Base-by-base conservation (phyloP, 306 rosid species). In the Malus fusca region DNA sequence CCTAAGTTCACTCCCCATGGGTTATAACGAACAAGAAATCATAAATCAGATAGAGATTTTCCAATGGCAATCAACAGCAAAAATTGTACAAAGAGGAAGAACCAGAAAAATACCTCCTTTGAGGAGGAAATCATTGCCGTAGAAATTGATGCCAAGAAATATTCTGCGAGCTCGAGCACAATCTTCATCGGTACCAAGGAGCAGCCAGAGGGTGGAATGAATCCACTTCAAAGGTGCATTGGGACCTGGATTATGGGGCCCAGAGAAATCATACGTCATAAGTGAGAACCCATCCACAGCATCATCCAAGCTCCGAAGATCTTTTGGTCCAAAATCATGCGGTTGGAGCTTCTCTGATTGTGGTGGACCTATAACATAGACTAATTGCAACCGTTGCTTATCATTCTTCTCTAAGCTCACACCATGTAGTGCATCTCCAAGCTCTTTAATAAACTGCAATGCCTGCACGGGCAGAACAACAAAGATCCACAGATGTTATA, bases 161-260 rank as follows among this genome's bases (percentile, higher is more conserved):
- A 92, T 90, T 86, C 90, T 92, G 82, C 71, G 80, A 76, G 87
- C 76, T 0, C 86, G 85, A 77, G 78, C 85, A 71, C 74, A 77
- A 56, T 80, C 84, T 83, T 80, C 77, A 63, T 85, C 65, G 64
- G 77, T 67, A 60, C 88, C 88, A 74, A 89, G 89, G 69, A 95
- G 89, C 59, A 90, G 74, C 85, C 72, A 87, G 14, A 92, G 69
- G 21, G 86, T 81, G 43, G 87, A 83, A 69, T 78, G 88, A 78
- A 95, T 90, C 99, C 99, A 95, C 86, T 90, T 85, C 78, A 95
- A 76, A 75, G 99, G 99, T 64, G 99, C 99, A 87, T 92, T 95
- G 55, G 99, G 97, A 75, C 97, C 99, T 33, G 99, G 99, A 75
- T 81, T 90, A 25, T 83, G 93, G 77, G 93, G 90, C 84, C 87